Base-by-base conservation (phyloP, 2,329 filamentous ascomycete species). In the Teratosphaeria epicoccoides region DNA sequence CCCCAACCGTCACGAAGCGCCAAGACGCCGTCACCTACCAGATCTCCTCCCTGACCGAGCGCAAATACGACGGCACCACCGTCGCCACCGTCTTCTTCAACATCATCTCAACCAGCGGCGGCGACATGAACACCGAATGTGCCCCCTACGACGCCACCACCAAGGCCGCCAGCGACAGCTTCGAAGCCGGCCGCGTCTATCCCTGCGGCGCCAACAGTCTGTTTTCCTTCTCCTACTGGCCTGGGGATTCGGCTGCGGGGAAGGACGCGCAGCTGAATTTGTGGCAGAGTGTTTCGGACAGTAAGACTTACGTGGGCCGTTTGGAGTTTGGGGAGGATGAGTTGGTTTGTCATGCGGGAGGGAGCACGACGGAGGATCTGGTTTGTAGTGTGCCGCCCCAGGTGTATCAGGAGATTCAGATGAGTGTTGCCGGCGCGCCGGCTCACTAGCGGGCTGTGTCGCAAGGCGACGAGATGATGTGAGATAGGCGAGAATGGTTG, bases 41-140 rank as follows among this genome's bases (percentile, higher is more conserved):
- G 11, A 56, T 58, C 52, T 48, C 49, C 20, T 49, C 52, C 56
- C 54, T 58, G 33, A 49, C 40, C 43, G 17, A 29, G 22, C 51
- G 45, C 49, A 52, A 56, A 37, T 25, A 20, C 49, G 45, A 54
- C 48, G 54, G 56, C 47, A 26, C 43, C 6, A 33, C 29, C 43
- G 53, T 58, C 49, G 47, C 11, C 50, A 48, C 52, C 28, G 11
- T 58, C 17, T 50, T 45, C 46, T 58, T 58, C 56, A 26, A 43
- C 54, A 54, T 58, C 49, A 11, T 43, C 45, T 46, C 56, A 47
- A 53, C 56, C 44, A 56, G 53, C 43, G 52, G 50, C 50, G 56
- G 52, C 23, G 43, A 47, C 6, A 48, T 56, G 23, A 52, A 56
- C 48, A 54, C 50, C 43, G 12, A 50, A 33, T 58, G 56, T 40